A percentile compares a stretch with the other conserved stretches of the same genome.
Evolutionary conservation across 306 rosid genomes (phyloP).

Genomic region (Sesbania bispinosa): DNA sequence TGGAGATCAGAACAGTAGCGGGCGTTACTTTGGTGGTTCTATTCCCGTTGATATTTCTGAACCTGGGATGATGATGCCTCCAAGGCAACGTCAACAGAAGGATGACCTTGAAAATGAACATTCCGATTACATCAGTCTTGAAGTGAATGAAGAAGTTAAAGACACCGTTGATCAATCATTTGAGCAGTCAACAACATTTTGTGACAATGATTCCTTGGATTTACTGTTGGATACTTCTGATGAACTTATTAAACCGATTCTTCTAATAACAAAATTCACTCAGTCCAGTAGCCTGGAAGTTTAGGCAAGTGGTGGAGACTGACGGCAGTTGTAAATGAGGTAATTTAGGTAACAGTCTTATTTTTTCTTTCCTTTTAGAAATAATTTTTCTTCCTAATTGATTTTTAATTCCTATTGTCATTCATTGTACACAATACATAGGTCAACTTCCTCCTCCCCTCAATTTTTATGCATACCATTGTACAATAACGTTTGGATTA

Average conservation of each 20-base stretch:
- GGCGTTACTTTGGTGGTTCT: conserved; percentile 76
- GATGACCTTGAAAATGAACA: conserved; percentile 29
- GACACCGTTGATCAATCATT: conserved; percentile 32
- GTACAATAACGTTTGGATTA: conserved; percentile 14
- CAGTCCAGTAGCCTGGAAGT: conserved; percentile 25
- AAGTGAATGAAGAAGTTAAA: conserved; percentile 40
- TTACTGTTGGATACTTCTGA: conserved; percentile 46
- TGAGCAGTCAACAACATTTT: conserved; percentile 27
- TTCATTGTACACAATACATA: neutral
- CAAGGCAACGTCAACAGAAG: conserved; percentile 26
- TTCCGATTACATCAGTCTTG: conserved; percentile 57
- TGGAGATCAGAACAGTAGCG: conserved; percentile 43
- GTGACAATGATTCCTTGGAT: conserved; percentile 42
- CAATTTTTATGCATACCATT: neutral
- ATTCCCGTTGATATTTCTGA: conserved; percentile 27
- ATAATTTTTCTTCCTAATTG: neutral
- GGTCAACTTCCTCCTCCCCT: conserved; percentile 22
- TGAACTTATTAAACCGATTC: conserved; percentile 55
- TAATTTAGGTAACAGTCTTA: neutral
- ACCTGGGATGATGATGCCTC: conserved; percentile 27
- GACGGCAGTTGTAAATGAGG: conserved; percentile 16
- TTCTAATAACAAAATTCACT: conserved; percentile 31
- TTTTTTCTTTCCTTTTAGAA: neutral
- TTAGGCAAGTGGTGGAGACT: neutral
- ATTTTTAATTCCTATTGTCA: neutral